phyloP scores from a whole-genome alignment of 805 yeast genomes.

The Zygotorulaspora chibaensis region DNA sequence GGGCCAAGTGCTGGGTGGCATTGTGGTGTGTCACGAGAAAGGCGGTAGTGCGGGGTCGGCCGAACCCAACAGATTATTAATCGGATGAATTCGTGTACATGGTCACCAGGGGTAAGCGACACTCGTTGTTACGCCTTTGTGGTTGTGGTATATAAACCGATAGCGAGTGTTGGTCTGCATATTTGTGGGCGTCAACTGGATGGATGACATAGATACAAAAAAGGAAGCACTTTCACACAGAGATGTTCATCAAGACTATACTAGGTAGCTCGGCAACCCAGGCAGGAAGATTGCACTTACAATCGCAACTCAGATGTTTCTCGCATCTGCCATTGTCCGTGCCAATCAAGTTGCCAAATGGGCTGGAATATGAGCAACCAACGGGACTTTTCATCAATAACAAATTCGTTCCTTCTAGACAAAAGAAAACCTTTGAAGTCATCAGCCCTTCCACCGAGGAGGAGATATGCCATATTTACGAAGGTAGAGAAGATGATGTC shows the following conservation, averaged over 20 bases:
- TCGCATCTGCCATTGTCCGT: conserved; percentile 41
- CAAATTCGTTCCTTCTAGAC: conserved; percentile 60
- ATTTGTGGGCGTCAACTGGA: background rate
- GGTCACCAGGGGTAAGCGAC: too few species aligned
- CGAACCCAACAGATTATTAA: background rate
- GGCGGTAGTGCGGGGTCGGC: too few species aligned
- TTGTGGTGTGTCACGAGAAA: too few species aligned
- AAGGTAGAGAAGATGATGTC: conserved; percentile 74
- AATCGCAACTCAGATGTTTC: conserved; percentile 27
- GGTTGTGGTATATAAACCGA: background rate
- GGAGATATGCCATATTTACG: conserved; percentile 61
- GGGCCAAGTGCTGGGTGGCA: too few species aligned
- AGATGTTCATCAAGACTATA: background rate
- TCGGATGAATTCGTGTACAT: background rate
- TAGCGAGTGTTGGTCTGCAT: background rate
- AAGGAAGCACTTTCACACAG: background rate
- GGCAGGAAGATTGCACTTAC: conserved; percentile 6
- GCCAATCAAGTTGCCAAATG: conserved; percentile 65
- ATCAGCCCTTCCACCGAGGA: conserved; percentile 73
- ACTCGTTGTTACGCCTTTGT: background rate
- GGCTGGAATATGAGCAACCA: conserved; percentile 69
- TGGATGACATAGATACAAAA: background rate
- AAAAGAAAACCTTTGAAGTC: conserved; percentile 56
- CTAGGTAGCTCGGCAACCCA: conserved; percentile 6
- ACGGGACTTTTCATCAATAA: conserved; percentile 79